phyloP scores from a whole-genome alignment of 176 grass and related monocot species.

The Themeda triandra region DNA sequence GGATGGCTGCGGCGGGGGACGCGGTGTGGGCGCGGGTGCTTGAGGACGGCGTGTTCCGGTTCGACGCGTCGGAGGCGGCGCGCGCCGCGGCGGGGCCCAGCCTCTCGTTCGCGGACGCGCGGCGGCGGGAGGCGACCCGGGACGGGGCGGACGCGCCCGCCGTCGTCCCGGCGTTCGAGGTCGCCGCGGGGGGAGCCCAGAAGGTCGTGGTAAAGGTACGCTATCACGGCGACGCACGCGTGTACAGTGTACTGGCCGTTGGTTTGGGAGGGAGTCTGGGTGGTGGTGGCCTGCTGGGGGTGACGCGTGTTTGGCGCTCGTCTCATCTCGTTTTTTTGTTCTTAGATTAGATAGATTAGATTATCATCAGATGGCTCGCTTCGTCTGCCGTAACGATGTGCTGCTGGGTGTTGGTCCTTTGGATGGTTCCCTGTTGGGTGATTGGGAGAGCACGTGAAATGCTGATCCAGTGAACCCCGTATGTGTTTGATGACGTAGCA shows the following conservation, averaged over 20 bases:
- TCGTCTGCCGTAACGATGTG: not conserved
- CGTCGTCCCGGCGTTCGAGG: constrained; percentile 45
- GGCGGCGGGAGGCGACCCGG: constrained; percentile 48
- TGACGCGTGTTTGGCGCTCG: not conserved
- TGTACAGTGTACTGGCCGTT: not conserved
- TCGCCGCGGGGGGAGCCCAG: constrained; percentile 33
- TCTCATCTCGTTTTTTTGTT: not conserved
- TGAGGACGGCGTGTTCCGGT: constrained; percentile 79
- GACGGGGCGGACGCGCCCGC: constrained; percentile 25
- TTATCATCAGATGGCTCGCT: not conserved
- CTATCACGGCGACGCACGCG: not conserved
- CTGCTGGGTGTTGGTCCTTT: not conserved
- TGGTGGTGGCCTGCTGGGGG: not conserved
- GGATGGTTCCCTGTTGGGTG: not conserved
- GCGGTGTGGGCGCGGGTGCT: constrained; percentile 62
- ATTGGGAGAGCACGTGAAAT: not conserved
- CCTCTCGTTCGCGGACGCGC: constrained; percentile 64
- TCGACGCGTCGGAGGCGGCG: constrained; percentile 65
- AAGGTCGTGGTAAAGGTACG: constrained; percentile 71
- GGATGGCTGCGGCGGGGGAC: constrained; percentile 9
- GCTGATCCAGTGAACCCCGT: not conserved
- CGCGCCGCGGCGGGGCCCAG: constrained; percentile 58
- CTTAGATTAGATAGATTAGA: too few relatives aligned
- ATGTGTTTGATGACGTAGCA: not conserved
- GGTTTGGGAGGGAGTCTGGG: not conserved